These are phyloP conservation scores for Nyctanthes arbortristis DNA, from an alignment of 257 asterid species.

Conservation along the genomic window DNA sequence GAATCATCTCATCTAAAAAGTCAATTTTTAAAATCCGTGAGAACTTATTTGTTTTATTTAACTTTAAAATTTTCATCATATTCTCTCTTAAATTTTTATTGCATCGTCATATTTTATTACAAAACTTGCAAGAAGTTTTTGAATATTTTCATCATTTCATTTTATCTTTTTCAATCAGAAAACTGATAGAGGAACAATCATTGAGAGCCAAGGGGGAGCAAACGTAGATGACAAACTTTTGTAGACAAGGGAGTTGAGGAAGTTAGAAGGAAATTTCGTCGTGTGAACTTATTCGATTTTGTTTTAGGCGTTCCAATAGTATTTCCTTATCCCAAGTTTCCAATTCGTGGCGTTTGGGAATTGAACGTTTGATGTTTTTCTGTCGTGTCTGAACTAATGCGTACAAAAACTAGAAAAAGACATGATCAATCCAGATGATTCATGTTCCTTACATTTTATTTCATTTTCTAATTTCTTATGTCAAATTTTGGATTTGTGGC, in stretches of 20 bases:
- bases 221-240: not conserved
- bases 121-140: no score
- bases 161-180: no score
- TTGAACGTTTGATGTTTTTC: not conserved
- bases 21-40: no score
- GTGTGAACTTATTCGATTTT: constrained; percentile 12
- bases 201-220: not conserved
- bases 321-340: not conserved
- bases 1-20: no score
- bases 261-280: constrained; percentile 20
- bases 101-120: no score
- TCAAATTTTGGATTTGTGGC: not conserved
- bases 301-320: not conserved
- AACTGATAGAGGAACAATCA: not conserved
- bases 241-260: not conserved
- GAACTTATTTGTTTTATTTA: no score
- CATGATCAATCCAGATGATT: not conserved
- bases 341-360: not conserved
- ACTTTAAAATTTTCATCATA: no score
- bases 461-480: no score
- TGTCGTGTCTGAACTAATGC: not conserved
- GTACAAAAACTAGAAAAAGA: not conserved
- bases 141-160: no score
- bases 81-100: no score
- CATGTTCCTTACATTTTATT: not conserved